Evolutionary conservation across 495 filamentous ascomycete genomes (phyloP).

Genomic region (Amphirosellinia nigrospora): DNA sequence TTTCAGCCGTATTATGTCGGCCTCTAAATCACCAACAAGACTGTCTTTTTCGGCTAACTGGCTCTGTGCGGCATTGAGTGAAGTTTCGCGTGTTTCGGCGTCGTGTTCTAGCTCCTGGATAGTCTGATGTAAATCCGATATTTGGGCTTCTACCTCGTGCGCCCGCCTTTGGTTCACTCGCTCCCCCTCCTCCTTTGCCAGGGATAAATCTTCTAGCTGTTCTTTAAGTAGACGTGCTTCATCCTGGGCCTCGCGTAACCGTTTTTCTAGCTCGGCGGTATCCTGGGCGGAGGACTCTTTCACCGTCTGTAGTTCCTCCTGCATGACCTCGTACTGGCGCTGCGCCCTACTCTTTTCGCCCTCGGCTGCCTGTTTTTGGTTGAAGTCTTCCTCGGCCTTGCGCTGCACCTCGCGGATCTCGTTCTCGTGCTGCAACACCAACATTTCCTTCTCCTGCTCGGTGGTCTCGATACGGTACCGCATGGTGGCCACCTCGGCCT

Average conservation of each 20-base stretch:
- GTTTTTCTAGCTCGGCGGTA: conserved; percentile 72
- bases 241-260: conserved; percentile 72
- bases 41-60: conserved; percentile 70
- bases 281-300: conserved; percentile 71
- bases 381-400: conserved; percentile 82
- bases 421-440: conserved; percentile 76
- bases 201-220: conserved; percentile 75
- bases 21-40: conserved; percentile 74
- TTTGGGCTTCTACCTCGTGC: conserved; percentile 73
- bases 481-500: conserved; percentile 60
- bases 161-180: conserved; percentile 72
- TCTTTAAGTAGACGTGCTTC: conserved; percentile 75
- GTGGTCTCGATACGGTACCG: conserved; percentile 66
- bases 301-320: conserved; percentile 71
- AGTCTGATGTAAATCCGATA: conserved; percentile 68
- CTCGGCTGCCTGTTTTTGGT: conserved; percentile 77
- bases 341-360: conserved; percentile 68
- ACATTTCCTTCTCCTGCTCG: conserved; percentile 85
- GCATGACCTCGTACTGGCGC: conserved; percentile 73
- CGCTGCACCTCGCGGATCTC: conserved; percentile 77
- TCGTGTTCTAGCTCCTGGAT: conserved; percentile 77
- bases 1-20: conserved; percentile 79
- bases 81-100: conserved; percentile 64
- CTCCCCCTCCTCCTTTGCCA: conserved; percentile 71
- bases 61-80: conserved; percentile 69